These are phyloP conservation scores for Przewalskia tangutica DNA, from an alignment of 257 asterid genomes.

Conservation along the genomic window DNA sequence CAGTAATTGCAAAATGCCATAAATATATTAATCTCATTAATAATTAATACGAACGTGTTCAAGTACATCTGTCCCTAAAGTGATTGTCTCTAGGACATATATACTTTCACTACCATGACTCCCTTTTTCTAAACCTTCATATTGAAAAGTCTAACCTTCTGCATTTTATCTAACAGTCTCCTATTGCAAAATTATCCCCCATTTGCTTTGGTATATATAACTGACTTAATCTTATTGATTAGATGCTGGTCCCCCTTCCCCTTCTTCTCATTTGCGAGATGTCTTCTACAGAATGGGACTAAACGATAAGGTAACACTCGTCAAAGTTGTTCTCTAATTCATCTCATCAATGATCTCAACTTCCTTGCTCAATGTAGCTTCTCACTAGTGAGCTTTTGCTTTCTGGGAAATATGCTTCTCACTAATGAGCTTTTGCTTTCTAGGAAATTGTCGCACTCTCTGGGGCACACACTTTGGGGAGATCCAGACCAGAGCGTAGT, in stretches of 20 bases:
- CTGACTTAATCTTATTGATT: conserved; percentile 15
- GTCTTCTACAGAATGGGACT: conserved; percentile 92
- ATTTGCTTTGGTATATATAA: neutral
- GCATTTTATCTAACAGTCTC: neutral
- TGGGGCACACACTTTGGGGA: no score
- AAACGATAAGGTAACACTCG: conserved; percentile 57
- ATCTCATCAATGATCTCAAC: neutral
- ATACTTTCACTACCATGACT: no score
- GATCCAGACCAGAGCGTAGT: no score
- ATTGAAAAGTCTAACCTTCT: neutral
- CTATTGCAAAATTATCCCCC: neutral
- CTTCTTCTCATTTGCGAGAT: conserved; percentile 84
- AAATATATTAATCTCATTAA: no score
- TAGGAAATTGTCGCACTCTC: no score
- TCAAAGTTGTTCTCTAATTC: neutral
- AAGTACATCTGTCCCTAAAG: no score
- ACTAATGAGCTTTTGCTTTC: no score
- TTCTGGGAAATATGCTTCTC: no score
- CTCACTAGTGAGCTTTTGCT: neutral
- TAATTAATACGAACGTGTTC: no score
- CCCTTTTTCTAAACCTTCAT: neutral
- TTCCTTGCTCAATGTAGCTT: neutral
- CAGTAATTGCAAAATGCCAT: no score
- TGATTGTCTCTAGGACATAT: no score
- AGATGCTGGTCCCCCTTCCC: conserved; percentile 98